Evolutionary conservation across 2,329 filamentous ascomycete species (phyloP).

Genomic region (Penicillium sp.): DNA sequence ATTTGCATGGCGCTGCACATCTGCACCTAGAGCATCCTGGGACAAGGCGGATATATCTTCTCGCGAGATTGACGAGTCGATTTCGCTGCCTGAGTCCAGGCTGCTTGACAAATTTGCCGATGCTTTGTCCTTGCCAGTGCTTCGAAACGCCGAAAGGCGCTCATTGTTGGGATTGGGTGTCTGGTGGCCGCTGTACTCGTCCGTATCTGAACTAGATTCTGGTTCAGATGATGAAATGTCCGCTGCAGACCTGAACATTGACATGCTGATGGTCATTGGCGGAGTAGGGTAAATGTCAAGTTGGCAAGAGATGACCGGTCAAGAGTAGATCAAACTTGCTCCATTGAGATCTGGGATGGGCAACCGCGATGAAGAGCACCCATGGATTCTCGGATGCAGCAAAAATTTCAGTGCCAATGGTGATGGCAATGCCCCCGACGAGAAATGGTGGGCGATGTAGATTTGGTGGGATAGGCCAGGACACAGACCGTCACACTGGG

Average conservation of each 20-base stretch:
- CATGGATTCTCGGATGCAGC: neutral
- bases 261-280: conserved; percentile 31
- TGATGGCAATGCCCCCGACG: neutral
- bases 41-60: conserved; percentile 20
- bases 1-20: conserved; percentile 41
- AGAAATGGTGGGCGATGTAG: neutral
- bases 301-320: neutral
- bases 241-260: conserved; percentile 43
- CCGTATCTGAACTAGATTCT: conserved; percentile 23
- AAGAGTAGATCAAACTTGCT: neutral
- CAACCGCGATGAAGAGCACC: no score
- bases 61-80: conserved; percentile 20
- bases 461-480: neutral
- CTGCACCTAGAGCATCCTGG: conserved; percentile 31
- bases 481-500: neutral
- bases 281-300: neutral
- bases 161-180: conserved; percentile 4
- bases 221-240: conserved; percentile 42
- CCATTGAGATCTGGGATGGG: conserved; percentile 1
- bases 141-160: neutral
- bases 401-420: neutral
- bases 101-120: neutral
- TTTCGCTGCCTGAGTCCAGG: conserved; percentile 9
- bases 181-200: conserved; percentile 19
- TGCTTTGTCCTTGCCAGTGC: conserved; percentile 1